These are phyloP conservation scores for Aspergillus pseudoterreus DNA, from an alignment of 2,329 filamentous ascomycete genomes.

Conservation along the genomic window DNA sequence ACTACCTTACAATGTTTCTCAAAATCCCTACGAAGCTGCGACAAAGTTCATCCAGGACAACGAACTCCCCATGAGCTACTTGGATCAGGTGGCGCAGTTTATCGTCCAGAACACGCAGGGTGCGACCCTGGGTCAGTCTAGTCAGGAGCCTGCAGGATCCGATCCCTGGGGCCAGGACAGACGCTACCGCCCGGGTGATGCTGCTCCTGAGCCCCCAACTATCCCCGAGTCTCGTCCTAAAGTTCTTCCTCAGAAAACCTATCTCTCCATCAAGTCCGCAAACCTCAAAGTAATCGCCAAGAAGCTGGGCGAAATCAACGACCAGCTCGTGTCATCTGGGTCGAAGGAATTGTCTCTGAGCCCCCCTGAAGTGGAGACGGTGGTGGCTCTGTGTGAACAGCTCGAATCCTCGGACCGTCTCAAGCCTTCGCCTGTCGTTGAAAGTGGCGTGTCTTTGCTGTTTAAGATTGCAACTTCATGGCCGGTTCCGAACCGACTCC, in stretches of 20 bases:
- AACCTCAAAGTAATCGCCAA: constrained; percentile 69
- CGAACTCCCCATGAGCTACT: constrained; percentile 78
- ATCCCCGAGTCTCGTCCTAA: constrained; percentile 48
- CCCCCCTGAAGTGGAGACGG: constrained; percentile 62
- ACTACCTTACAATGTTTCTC: constrained; percentile 86
- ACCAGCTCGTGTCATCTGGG: constrained; percentile 62
- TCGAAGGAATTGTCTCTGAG: constrained; percentile 72
- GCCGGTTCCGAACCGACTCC: constrained; percentile 76
- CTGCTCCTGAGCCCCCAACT: constrained; percentile 29
- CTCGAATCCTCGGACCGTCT: constrained; percentile 50
- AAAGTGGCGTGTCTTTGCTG: constrained; percentile 59
- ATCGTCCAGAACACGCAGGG: constrained; percentile 87
- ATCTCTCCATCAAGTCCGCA: constrained; percentile 71
- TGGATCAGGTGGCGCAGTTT: constrained; percentile 90
- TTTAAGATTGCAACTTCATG: constrained; percentile 72
- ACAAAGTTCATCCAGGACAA: constrained; percentile 88
- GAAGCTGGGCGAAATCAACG: constrained; percentile 72
- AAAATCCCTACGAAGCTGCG: constrained; percentile 89
- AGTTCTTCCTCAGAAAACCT: constrained; percentile 72
- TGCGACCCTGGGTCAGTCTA: constrained; percentile 67
- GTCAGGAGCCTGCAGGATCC: constrained; percentile 49
- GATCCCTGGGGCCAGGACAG: constrained; percentile 78
- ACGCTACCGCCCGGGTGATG: constrained; percentile 72
- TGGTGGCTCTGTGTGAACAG: constrained; percentile 60
- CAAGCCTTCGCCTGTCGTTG: constrained; percentile 46